Evolutionary conservation across 352 stramenopile species (phyloP).

Genomic region (Peronosclerospora sorghi): DNA sequence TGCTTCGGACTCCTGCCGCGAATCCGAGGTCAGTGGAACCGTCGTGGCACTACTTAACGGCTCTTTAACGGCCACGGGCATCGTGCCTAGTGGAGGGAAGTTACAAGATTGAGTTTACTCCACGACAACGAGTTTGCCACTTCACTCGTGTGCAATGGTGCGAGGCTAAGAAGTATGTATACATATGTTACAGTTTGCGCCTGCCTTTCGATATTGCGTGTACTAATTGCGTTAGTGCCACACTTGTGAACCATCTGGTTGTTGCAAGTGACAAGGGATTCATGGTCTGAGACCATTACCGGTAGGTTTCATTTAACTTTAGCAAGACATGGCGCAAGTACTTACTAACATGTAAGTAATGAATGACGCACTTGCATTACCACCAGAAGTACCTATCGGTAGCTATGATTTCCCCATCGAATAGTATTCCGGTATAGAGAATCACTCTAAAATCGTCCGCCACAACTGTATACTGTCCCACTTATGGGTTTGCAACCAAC

Average conservation of each 20-base stretch:
- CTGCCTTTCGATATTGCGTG: conserved; percentile 5
- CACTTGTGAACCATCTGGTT: conserved; percentile 15
- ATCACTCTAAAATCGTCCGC: too few species aligned
- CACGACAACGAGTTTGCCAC: conserved; percentile 2
- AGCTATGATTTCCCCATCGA: too few species aligned
- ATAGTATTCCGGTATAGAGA: too few species aligned
- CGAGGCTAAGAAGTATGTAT: conserved; percentile 7
- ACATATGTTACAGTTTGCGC: neutral
- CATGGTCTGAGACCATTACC: too few species aligned
- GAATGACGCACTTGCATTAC: too few species aligned
- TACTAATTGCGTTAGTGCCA: neutral
- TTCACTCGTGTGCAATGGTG: conserved; percentile 10
- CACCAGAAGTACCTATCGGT: too few species aligned
- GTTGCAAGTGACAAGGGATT: conserved; percentile 17
- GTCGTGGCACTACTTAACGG: conserved; percentile 14
- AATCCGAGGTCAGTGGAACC: conserved; percentile 11
- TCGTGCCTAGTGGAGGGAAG: neutral
- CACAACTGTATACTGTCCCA: too few species aligned
- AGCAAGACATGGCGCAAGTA: too few species aligned
- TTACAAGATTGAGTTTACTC: conserved; percentile 1
- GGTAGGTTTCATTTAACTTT: too few species aligned
- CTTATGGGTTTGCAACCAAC: too few species aligned
- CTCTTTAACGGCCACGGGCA: conserved; percentile 19
- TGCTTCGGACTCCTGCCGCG: conserved; percentile 15
- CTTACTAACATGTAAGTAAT: too few species aligned